Base-by-base conservation (phyloP, 2,329 filamentous ascomycete genomes). In the Xylariaceae sp. region DNA sequence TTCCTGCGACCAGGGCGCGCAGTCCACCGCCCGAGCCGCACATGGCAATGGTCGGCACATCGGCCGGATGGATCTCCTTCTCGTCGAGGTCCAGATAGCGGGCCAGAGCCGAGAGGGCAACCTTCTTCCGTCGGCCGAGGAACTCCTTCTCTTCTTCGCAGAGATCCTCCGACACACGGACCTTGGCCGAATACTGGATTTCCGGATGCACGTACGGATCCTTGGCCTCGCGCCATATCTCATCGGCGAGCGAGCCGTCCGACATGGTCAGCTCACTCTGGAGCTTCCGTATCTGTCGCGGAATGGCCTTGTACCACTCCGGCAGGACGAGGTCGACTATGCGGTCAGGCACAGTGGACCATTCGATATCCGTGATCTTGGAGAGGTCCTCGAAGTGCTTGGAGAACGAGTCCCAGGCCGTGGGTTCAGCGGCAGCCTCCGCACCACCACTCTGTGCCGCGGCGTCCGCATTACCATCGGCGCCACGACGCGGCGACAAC, bases 11-110 rank as follows among this genome's bases (percentile, higher is more conserved):
- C 26, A 98, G 74, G 1, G 92, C 92, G 35, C 92, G 75, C 32
- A 98, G 65, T 0, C 92, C 92, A 40, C 92, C 92, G 8, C 92
- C 92, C 2, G 90, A 97, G 7, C 89, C 89, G 53, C 90, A 95
- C 68, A 97, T 83, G 27, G 90, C 90, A 58, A 98, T 96, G 3
- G 82, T 80, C 1, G 92, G 92, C 5, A 97, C 82, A 65, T 98
- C 92, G 32, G 95, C 88, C 0, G 88, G 86, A 55, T 97, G 79
- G n/a, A 98, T 79, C 3, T 90, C 84, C 11, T 76, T 70, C 57
- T 89, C 87, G 0, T 83, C 69, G 5, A 98, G 68, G 19, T 76
- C 79, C 1, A 98, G 75, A 57, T 97, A 98, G 36, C 71, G 81
- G 2, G 89, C 88, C 36, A 98, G 67, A 5, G 87, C 88, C 40